Base-by-base conservation (phyloP, 2,329 filamentous ascomycete genomes). In the Penicillium vulpinum region DNA sequence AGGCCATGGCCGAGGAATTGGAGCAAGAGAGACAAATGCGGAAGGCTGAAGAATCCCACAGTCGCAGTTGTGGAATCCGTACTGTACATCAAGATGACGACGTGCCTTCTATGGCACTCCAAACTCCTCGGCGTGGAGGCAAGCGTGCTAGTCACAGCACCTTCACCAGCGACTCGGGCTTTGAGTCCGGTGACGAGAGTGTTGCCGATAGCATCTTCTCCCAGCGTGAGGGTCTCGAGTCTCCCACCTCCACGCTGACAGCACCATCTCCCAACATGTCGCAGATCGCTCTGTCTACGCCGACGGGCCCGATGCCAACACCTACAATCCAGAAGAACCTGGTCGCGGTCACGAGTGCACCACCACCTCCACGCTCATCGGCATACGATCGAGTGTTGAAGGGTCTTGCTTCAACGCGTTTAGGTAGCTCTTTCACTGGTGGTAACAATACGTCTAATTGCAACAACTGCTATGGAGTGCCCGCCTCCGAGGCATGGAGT, bases 181-280 rank as follows among this genome's bases (percentile, higher is more conserved):
- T 85, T 59, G 84, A 85, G 61, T 84, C 81, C 3, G 84, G 84
- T 24, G 76, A 80, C 26, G 83, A 85, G 55, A 81, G 79, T 38
- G 75, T 81, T 24, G 74, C 75, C 10, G 77, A 79, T 28, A 78
- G 80, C 51, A 69, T 82, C 21, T 81, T 80, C 62, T 80, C 77
- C 0, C 70, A 74, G 18, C 69, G 70, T 54, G 73, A 75, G 33
- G 62, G 64, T 16, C 60, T 72, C 24, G 70, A 67, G 38, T 72
- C 69, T 28, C 72, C 74, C 10, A 60, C 67, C 10, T 76, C 75
- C 6, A 75, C 72, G 8, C 63, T 73, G 24, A 59, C 64, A 22
- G 75, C 70, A 62, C 73, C 64, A 57, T 77, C 68, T 22, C 69
- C 66, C 56, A 78, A 69, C 59, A 72, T 70, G 24, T 72, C 72